phyloP scores from a whole-genome alignment of 306 rosid species.

The Prunus padus region DNA sequence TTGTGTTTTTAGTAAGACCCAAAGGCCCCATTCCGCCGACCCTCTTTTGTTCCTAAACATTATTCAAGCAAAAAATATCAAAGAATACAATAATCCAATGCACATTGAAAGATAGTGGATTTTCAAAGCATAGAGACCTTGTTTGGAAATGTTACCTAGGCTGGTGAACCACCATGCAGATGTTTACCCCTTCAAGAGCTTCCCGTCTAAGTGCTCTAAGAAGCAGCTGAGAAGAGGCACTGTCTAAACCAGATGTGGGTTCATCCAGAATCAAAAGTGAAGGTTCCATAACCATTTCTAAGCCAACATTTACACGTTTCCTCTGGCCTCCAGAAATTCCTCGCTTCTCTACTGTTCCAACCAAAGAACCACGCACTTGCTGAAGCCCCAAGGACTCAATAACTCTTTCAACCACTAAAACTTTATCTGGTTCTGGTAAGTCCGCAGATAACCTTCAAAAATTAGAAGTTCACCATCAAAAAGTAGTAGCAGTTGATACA shows the following conservation, averaged over 20 bases:
- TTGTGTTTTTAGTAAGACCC: not conserved
- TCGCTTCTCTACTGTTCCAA: constrained; percentile 93
- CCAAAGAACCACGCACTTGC: constrained; percentile 72
- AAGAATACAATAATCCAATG: not conserved
- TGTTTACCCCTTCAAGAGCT: constrained; percentile 96
- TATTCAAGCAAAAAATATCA: not conserved
- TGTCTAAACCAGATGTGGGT: constrained; percentile 97
- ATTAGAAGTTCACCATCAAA: constrained; percentile 19
- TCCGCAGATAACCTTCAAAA: constrained; percentile 62
- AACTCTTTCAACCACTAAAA: constrained; percentile 86
- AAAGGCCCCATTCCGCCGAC: too few relatives aligned
- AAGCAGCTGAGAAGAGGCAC: constrained; percentile 92
- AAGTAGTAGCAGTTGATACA: constrained; percentile 1
- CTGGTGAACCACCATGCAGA: constrained; percentile 98
- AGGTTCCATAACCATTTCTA: constrained; percentile 99
- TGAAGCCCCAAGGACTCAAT: constrained; percentile 93
- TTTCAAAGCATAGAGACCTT: constrained; percentile 16
- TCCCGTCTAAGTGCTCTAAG: constrained; percentile 91
- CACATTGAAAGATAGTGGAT: not conserved
- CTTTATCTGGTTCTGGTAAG: constrained; percentile 71
- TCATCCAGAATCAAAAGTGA: constrained; percentile 92
- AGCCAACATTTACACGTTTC: constrained; percentile 93
- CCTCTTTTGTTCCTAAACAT: not conserved
- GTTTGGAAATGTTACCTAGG: constrained; percentile 64
- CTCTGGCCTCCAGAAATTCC: constrained; percentile 98